Evolutionary conservation across 495 filamentous ascomycete species (phyloP), one percentile per base, ranked within the genome.

Genomic region (Halenospora varia): DNA sequence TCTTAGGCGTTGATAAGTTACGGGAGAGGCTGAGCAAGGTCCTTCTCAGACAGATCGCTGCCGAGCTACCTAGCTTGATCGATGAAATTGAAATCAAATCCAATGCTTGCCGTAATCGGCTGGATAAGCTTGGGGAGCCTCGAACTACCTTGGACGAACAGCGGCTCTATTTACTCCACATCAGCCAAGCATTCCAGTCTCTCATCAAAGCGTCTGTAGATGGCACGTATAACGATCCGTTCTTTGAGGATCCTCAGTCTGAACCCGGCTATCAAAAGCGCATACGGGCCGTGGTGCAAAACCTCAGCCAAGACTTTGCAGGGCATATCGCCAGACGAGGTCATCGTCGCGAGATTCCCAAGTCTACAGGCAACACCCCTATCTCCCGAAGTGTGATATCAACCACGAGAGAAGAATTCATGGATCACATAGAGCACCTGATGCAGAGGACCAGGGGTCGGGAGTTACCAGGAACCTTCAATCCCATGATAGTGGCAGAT

Each of bases 271-370:
- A 74, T 49, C 42, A 69, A 29, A 79, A 82, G 55, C 80, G 82
- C 10, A 69, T 90, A 8, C 78, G 88, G 10, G 84, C 87, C 0
- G 66, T 81, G 0, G 68, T 88, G 19, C 82, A 86, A 39, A 76
- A 82, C 26, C 61, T 81, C 18, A 83, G 82, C 55, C 65, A 67
- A n/a, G 66, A 73, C 0, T 90, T 90, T 51, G 76, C 80, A 0
- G 68, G 77, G 10, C 63, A 75, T 0, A 79, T 89, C 42, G 46
- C 59, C 0, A 54, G 15, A 1, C 57, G 53, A 18, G 85, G 84
- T 0, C 81, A 85, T 53, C 55, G 51, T 3, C 66, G 69, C 3
- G 56, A 73, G 29, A 70, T 82, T 56, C 51, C 53, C 11, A 59
- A 65, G 3, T 39, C 42, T 48, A 23, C 26, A 49, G 9, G 58